These are phyloP conservation scores for Erythrophleum ivorense DNA, from an alignment of 331 rosid genomes.

Conservation along the genomic window DNA sequence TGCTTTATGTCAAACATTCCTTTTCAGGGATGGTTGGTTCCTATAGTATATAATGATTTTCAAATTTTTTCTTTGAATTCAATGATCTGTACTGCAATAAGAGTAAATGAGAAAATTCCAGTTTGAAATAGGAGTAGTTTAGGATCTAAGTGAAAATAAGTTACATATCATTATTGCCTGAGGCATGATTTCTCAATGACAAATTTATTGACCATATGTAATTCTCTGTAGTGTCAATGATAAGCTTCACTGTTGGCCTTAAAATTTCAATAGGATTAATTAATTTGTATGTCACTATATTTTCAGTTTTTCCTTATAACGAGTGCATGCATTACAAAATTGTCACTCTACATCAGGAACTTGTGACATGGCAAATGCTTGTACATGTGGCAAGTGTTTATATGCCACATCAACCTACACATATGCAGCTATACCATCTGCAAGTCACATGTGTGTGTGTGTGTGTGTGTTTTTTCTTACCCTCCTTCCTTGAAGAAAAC, in stretches of 20 bases:
- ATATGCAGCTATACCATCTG: not conserved
- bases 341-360: not conserved
- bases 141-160: not conserved
- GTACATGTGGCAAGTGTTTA: not conserved
- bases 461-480: not conserved
- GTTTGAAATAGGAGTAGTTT: constrained; percentile 13
- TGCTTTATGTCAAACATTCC: constrained; percentile 12
- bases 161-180: not conserved
- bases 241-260: constrained; percentile 6
- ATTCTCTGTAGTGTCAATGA: not conserved
- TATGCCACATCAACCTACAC: not conserved
- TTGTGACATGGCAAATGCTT: not conserved
- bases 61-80: constrained; percentile 20
- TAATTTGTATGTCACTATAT: not conserved
- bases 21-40: constrained; percentile 1
- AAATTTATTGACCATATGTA: not conserved
- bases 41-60: constrained; percentile 4
- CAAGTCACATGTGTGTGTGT: not conserved
- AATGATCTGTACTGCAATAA: constrained; percentile 4
- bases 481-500: not conserved
- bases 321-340: not conserved
- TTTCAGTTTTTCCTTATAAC: too few species aligned
- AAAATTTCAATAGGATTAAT: not conserved
- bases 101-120: not conserved
- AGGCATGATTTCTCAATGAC: not conserved